These are phyloP conservation scores for Nicotiana attenuata DNA, from an alignment of 257 asterid species.

Conservation along the genomic window DNA sequence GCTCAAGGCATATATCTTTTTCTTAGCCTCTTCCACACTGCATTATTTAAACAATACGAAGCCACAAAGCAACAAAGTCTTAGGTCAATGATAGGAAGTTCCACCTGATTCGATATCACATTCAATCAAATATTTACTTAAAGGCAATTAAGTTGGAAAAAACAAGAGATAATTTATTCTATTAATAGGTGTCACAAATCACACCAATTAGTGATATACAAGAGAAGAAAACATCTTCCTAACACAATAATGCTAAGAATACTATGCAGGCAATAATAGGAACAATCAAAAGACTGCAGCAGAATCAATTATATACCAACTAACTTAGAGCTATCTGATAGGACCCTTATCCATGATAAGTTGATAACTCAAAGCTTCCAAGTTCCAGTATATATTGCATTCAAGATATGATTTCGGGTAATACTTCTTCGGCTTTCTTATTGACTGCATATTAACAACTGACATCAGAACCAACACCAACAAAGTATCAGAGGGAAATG, in stretches of 20 bases:
- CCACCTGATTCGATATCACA: background rate
- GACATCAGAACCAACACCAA: background rate
- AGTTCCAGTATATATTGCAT: background rate
- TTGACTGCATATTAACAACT: background rate
- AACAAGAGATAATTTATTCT: background rate
- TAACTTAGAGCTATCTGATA: background rate
- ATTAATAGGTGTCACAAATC: background rate
- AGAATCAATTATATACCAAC: background rate
- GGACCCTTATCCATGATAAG: background rate
- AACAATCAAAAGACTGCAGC: background rate
- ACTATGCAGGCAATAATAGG: background rate
- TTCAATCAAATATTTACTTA: background rate
- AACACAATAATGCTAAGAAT: background rate
- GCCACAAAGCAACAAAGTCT: background rate
- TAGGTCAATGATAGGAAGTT: background rate
- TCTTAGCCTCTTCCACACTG: constrained; percentile 95
- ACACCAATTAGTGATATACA: background rate
- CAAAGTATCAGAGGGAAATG: background rate
- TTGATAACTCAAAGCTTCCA: background rate
- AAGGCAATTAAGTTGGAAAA: background rate
- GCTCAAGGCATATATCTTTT: constrained; percentile 83
- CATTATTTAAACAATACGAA: constrained; percentile 12
- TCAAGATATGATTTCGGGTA: background rate
- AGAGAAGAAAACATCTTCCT: background rate
- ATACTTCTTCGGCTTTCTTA: background rate